A percentile compares a stretch with the other conserved stretches of the same genome.
These are phyloP conservation scores for Lizonia empirigonia DNA, from an alignment of 2,329 filamentous ascomycete genomes.

Conservation along the genomic window DNA sequence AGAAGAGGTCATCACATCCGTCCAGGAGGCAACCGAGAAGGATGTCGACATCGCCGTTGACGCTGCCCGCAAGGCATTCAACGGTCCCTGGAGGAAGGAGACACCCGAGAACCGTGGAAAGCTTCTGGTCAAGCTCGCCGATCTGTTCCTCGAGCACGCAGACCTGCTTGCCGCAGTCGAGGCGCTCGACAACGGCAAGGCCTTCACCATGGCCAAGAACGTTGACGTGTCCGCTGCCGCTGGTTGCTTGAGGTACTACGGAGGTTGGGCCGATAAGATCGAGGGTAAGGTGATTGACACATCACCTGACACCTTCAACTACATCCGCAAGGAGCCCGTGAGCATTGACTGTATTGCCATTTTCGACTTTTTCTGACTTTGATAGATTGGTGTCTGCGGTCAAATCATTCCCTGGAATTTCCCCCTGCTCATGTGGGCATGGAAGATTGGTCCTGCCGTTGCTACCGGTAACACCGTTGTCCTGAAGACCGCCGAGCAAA, in stretches of 20 bases:
- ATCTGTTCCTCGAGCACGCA: conserved; percentile 77
- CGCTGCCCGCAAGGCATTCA: conserved; percentile 84
- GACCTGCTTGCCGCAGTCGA: conserved; percentile 81
- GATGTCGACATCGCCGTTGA: conserved; percentile 79
- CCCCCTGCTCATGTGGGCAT: conserved; percentile 78
- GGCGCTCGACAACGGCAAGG: conserved; percentile 87
- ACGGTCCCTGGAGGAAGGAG: conserved; percentile 70
- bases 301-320: conserved; percentile 78
- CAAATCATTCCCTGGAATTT: conserved; percentile 94
- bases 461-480: conserved; percentile 74
- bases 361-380: conserved; percentile 22
- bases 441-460: conserved; percentile 80
- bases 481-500: conserved; percentile 78
- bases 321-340: conserved; percentile 78
- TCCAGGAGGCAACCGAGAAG: conserved; percentile 86
- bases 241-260: conserved; percentile 82
- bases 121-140: conserved; percentile 75
- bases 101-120: conserved; percentile 74
- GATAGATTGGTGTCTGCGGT: conserved; percentile 74
- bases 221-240: conserved; percentile 70
- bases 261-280: conserved; percentile 91
- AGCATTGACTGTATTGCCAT: conserved; percentile 22
- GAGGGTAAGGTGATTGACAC: conserved; percentile 86
- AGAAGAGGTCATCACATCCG: conserved; percentile 82
- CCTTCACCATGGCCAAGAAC: conserved; percentile 74